Evolutionary conservation across 257 asterid species (phyloP).

Genomic region (Paulownia fortunei): DNA sequence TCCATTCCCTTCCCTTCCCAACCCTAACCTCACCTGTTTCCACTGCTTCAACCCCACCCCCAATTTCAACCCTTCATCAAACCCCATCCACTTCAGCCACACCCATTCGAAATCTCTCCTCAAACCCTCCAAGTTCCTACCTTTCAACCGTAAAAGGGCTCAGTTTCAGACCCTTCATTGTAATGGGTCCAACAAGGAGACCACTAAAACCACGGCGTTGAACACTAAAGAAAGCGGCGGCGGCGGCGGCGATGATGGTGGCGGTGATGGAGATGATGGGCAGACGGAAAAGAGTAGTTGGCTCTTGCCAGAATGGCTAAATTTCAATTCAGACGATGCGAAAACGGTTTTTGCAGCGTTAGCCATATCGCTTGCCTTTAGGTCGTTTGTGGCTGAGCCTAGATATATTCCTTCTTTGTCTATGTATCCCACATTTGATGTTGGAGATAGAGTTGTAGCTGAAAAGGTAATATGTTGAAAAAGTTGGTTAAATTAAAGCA

Average conservation of each 20-base stretch:
- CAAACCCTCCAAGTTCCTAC: slow-evolving; percentile 33
- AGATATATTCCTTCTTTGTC: slow-evolving; percentile 93
- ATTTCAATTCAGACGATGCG: slow-evolving; percentile 76
- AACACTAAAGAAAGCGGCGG: slow-evolving; percentile 45
- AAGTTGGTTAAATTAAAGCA: not conserved
- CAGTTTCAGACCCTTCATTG: slow-evolving; percentile 44
- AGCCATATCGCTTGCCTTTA: slow-evolving; percentile 80
- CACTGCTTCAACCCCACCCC: slow-evolving; percentile 28
- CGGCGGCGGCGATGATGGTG: slow-evolving; percentile 60
- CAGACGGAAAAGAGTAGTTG: slow-evolving; percentile 52
- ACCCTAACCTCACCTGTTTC: slow-evolving; percentile 45
- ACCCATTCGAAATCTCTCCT: slow-evolving; percentile 33
- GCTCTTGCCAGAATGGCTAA: slow-evolving; percentile 81
- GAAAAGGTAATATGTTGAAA: slow-evolving; percentile 63
- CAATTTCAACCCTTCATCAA: slow-evolving; percentile 38
- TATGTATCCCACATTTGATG: slow-evolving; percentile 95
- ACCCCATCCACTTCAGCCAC: slow-evolving; percentile 27
- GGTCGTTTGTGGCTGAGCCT: slow-evolving; percentile 95
- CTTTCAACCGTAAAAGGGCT: slow-evolving; percentile 33
- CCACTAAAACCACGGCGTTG: slow-evolving; percentile 46
- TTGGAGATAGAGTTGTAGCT: slow-evolving; percentile 92
- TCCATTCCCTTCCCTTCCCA: slow-evolving; percentile 42
- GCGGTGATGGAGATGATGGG: slow-evolving; percentile 64
- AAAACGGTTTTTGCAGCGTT: slow-evolving; percentile 81
- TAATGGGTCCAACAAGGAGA: slow-evolving; percentile 58